Evolutionary conservation across 1,284 basidiomycete species (phyloP), one percentile per base, ranked within the genome.

Genomic region (Tilletiaria anomala): DNA sequence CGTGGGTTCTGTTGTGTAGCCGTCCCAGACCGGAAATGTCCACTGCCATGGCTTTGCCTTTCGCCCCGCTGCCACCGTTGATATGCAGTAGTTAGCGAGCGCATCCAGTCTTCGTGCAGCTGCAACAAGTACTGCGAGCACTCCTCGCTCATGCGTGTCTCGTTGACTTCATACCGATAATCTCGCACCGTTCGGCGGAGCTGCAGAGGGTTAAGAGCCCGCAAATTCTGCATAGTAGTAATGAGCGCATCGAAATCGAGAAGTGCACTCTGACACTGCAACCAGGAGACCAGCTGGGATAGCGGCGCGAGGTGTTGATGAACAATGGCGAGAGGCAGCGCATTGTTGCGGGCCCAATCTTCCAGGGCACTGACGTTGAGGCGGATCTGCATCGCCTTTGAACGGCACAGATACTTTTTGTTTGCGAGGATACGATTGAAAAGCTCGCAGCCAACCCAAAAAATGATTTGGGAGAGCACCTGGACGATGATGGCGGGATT

Each of bases 91-190:
- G n/a, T n/a, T n/a, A n/a, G n/a, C n/a, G 26, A 29, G 44, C 82
- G 73, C 69, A 93, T 87, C 91, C 91, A 96, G 63, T 96, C 89
- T 58, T 84, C 84, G 68, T 93, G 87, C 10, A 94, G 71, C 58
- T 94, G 88, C 3, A 78, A 81, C 19, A 97, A 75, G 61, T 96
- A 96, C 69, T 93, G 85, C 36, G 77, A 71, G 60, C 89, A 96
- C 65, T 97, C 91, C 18, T 93, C 86, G 5, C 80, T 82, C 84
- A 97, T 93, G 47, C 76, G 76, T 2, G 77, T 74, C 69, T 97
- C 91, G 59, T 82, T 82, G 38, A 94, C 81, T 70, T 96, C 89
- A 65, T 85, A 96, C 54, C 82, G 81, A 70, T 97, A 97, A 58
- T 96, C 89, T 37, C 80, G 77, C 17, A 89, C 82, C 20, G 87